Base-by-base conservation (phyloP, 164 flowering plant species). In the Kalanchoe fedtschenkoi region DNA sequence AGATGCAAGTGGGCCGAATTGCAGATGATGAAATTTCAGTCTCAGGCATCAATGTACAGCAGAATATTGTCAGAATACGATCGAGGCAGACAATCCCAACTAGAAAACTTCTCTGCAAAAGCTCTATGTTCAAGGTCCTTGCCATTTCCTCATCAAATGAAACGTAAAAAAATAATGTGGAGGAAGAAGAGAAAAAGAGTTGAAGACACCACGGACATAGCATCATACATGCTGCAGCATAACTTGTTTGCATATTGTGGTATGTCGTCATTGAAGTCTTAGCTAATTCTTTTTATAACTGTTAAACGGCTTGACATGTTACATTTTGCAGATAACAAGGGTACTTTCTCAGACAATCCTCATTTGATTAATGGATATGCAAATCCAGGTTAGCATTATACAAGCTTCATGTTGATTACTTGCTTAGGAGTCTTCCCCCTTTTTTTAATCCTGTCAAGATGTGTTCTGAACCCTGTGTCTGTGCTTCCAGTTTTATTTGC, bases 191-290 rank as follows among this genome's bases (percentile, higher is more conserved):
- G 96, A 67, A 86, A 76, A 66, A 75, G 76, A 75, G 68, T 81
- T 17, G 98, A 91, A 75, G 84, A 82, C 29, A 71, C 79, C 15
- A 53, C 68, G 43, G 95, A 84, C 78, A 28, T 81, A 43, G 60
- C 76, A 63, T 75, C 84, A 29, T 85, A 81, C 67, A 82, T 88
- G 85, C 70, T 78, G 35, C 65, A 66, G 15, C 98, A 92, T 65
- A 78, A 70, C 60, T 68, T 92, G 29, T 92, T 89, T 75, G 86
- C 95, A 26, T 80, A 83, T 70, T 76, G 68, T 70, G 98, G 98
- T 92, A 78, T 33, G 43, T 33, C 21, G 8, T 70, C 29, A 35
- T 6, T 28, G 16, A 15, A 9, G 16, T 32, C 33, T 10, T 54
- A 46, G 26, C 3, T 38, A 53, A 15, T 37, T 41, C 26, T 55